Base-by-base conservation (phyloP, 2,329 filamentous ascomycete species). In the Celoporthe dispersa region DNA sequence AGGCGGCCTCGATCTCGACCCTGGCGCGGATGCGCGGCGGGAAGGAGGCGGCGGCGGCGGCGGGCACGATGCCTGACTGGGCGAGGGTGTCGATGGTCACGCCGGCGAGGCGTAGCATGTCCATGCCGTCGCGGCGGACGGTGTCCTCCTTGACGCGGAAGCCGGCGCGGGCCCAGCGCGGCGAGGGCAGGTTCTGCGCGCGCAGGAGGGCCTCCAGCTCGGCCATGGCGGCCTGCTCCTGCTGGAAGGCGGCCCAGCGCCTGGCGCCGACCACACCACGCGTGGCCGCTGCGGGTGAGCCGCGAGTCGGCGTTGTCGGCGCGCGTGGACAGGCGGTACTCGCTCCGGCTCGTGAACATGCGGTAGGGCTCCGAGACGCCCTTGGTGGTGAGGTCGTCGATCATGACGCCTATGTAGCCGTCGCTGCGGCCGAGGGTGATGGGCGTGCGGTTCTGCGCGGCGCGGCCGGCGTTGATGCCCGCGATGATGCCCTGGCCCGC, bases 371-470 rank as follows among this genome's bases (percentile, higher is more conserved):
- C 96, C 2, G 92, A 94, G 39, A 99, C 96, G 63, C 96, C 96
- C 81, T 98, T 98, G 31, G 95, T 98, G 77, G 97, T 91, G 51
- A 99, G 88, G 79, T 99, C 96, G 80, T 99, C 96, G 76, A 99
- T 94, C 94, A 99, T 97, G 81, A 99, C 92, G 74, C 96, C 96
- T 77, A 99, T 98, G 80, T 98, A 99, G 16, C 94, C 94, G 79
- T 99, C 95, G 1, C 92, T 91, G 73, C 96, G 88, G 9, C 90
- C 90, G 39, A 99, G 83, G 0, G 87, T 87, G 71, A 97, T 85
- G 0, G 90, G 86, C 1, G 84, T 79, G 70, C 91, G 88, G 1
- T 87, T 87, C 71, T 88, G 86, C 0, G 94, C 89, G 1, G 90
- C 87, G n/a, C 96, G 87, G 2, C 95, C 96, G 0, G 96, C 96